Conservation (phyloP, 1,139 yeast species). For the Nakaseomyces glabratus region DNA sequence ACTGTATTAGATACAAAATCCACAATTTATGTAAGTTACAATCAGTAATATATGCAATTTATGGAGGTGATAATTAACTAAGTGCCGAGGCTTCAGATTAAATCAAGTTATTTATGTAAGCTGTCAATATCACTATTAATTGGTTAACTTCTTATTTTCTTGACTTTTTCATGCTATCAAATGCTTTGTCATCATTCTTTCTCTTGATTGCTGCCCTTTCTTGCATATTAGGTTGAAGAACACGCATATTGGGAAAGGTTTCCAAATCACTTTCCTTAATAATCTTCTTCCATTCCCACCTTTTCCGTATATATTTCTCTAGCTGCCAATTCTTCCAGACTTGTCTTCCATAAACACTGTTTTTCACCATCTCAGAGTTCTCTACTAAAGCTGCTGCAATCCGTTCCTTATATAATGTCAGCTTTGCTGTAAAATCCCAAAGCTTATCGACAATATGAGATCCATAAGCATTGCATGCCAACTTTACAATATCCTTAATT, state of each 20-base stretch:
- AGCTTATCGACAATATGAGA: conserved; percentile 82
- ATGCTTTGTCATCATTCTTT: no score
- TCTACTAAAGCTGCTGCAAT: conserved; percentile 60
- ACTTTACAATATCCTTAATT: conserved; percentile 43
- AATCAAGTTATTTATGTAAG: no score
- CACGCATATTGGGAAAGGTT: conserved; percentile 30
- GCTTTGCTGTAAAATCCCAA: conserved; percentile 68
- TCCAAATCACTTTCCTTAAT: conserved; percentile 65
- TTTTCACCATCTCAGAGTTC: conserved; percentile 65
- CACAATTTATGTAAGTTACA: no score
- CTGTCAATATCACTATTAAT: no score
- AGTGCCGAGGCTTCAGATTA: no score
- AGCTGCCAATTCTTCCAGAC: conserved; percentile 89
- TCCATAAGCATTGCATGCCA: conserved; percentile 82
- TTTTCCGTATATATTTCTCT: conserved; percentile 45
- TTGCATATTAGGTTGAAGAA: conserved; percentile 4
- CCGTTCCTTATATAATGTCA: conserved; percentile 80
- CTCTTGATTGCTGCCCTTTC: no score
- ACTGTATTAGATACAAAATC: no score
- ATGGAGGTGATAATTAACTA: no score
- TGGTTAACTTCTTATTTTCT: no score
- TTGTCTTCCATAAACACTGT: conserved; percentile 74
- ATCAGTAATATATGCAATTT: no score
- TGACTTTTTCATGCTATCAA: no score
- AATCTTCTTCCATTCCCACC: conserved; percentile 71